Base-by-base conservation (phyloP, 2,329 filamentous ascomycete genomes). In the Fusarium illudens region DNA sequence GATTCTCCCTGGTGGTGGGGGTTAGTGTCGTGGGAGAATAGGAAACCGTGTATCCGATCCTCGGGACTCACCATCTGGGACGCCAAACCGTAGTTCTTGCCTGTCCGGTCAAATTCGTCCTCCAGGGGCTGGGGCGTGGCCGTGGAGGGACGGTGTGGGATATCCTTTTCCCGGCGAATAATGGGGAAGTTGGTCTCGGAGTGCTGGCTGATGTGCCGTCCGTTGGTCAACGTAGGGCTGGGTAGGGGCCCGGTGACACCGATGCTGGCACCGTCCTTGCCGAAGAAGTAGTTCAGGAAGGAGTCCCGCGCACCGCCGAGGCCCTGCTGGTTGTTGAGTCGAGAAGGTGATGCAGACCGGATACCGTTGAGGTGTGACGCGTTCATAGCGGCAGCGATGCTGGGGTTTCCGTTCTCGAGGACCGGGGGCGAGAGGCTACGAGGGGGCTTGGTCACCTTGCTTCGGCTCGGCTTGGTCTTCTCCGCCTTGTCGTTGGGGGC, bases 251-350 rank as follows among this genome's bases (percentile, higher is more conserved):
- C 39, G 39, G 39, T 27, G 81, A 58, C 62, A 4, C 73, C 71
- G 11, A 73, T 70, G 36, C 74, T 73, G 25, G 87, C 84, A 48
- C 92, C 92, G 65, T 99, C 96, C 77, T 99, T 98, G 73, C 96
- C 94, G 75, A 99, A 99, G 81, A 99, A 99, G 80, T 99, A 99
- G 80, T 95, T 98, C 65, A 99, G 80, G 84, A 99, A 99, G 1
- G 94, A 96, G 80, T 99, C 96, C 65, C 90, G 88, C 37, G 92
- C 88, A 63, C 83, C 87, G 59, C 90, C 89, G 51, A 86, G 78
- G 5, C 83, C 82, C 67, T 88, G 87, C 25, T 83, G 83, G 67
- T 87, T 87, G 67, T 87, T 87, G 66, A 91, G 86, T 56, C 86
- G 84, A 27, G 88, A 84, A 17, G 77, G 77, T n/a, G 77, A 77